Evolutionary conservation across 441 rosid genomes (phyloP), one percentile per base, ranked within the genome.

Genomic region (Sinapis alba): DNA sequence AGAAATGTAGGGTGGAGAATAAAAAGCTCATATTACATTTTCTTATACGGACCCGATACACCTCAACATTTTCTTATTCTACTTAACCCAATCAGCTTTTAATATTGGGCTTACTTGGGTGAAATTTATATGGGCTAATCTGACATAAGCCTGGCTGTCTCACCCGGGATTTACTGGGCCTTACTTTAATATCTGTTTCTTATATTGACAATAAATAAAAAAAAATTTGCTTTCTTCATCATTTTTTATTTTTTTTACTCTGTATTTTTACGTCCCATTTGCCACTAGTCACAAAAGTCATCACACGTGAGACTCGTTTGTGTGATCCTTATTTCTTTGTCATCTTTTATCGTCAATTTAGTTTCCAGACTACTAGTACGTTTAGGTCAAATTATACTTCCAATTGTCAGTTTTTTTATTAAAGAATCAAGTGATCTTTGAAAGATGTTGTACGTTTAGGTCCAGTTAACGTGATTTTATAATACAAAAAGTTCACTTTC

Each of bases 61-160:
- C 7, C 13, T 23, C 47, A 7, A 4, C 15, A 30, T 34, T 56
- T 20, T 27, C 65, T 19, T 12, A 59, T 18, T 13, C 19, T 18
- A 70, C 30, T 26, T 43, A 13, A 16, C 10, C 19, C 32, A 70
- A 27, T 13, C 0, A 20, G 45, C 21, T 20, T 66, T 62, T 4
- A n/a, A 50, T 32, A 72, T 72, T 51, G 69, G 62, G 36, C 62
- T 50, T 62, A 1, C 11, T 30, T 30, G 53, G 51, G 72, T 21
- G 27, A 6, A 41, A 20, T 41, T 1, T 23, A 24, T 0, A 5
- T 54, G 23, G 56, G 18, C 7, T 28, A 1, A 1, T 9, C 34
- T 9, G 64, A 60, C 64, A 28, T 8, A 32, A 30, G 24, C 5
- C 15, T 18, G 26, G 47, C 47, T 32, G 2, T 70, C 13, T 59